These are phyloP conservation scores for Porogramme epimiltina DNA, from an alignment of 1,284 basidiomycete genomes.

Conservation along the genomic window DNA sequence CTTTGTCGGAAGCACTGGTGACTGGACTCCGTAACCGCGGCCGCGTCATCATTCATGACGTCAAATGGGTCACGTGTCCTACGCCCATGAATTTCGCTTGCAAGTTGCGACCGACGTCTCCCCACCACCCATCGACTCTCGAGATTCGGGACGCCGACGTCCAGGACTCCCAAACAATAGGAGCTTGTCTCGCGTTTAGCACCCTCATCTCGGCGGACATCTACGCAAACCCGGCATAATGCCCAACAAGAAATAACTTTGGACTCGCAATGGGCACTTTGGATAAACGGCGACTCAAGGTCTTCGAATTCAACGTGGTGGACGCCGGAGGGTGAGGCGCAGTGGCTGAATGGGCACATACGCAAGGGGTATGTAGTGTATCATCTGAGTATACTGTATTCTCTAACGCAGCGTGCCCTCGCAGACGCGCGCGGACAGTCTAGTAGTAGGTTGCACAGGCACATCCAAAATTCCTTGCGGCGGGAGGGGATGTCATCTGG, in stretches of 20 bases:
- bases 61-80: too few relatives aligned
- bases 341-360: constrained; percentile 70
- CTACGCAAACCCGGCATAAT: constrained; percentile 71
- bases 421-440: constrained; percentile 92
- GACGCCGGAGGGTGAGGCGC: constrained; percentile 83
- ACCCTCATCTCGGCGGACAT: background rate
- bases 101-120: too few relatives aligned
- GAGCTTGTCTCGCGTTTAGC: constrained; percentile 36
- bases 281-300: constrained; percentile 92
- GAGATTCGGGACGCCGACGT: too few relatives aligned
- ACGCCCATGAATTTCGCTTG: too few relatives aligned
- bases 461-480: constrained; percentile 97
- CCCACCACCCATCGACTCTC: too few relatives aligned
- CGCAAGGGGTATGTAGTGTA: constrained; percentile 78
- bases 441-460: constrained; percentile 99
- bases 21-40: too few relatives aligned
- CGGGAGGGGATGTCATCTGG: constrained; percentile 98
- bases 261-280: constrained; percentile 96
- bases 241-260: constrained; percentile 96
- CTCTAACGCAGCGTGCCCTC: background rate
- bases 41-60: too few relatives aligned
- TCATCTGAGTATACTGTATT: too few relatives aligned
- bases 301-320: constrained; percentile 95
- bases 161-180: too few relatives aligned
- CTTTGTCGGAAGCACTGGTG: too few relatives aligned